Evolutionary conservation across 768 basidiomycete genomes (phyloP).

Genomic region (Naganishia randhawae): DNA sequence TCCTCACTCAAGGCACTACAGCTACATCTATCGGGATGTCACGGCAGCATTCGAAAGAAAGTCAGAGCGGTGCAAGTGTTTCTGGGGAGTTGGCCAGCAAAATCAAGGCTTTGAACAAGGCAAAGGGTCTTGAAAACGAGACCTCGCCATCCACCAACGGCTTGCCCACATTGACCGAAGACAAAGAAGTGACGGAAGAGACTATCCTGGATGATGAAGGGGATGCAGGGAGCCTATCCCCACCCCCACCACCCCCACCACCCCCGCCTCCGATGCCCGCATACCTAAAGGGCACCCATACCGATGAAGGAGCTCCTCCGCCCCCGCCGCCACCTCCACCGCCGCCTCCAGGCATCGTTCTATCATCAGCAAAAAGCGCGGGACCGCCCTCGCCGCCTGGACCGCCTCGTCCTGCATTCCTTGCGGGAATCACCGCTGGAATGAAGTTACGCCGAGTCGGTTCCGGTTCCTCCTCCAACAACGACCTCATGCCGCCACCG

Average conservation of each 20-base stretch:
- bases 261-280: conserved; percentile 42
- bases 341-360: conserved; percentile 22
- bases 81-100: conserved; percentile 65
- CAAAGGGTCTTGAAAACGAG: background rate
- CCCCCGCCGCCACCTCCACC: conserved; percentile 37
- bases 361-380: conserved; percentile 13
- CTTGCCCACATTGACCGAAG: conserved; percentile 52
- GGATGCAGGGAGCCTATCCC: background rate
- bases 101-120: conserved; percentile 53
- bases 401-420: conserved; percentile 34
- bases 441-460: conserved; percentile 36
- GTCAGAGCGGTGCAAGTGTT: conserved; percentile 56
- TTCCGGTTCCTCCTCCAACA: conserved; percentile 7
- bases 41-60: conserved; percentile 32
- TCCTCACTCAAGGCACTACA: conserved; percentile 58
- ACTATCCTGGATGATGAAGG: conserved; percentile 11
- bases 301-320: conserved; percentile 35
- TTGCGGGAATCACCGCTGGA: conserved; percentile 45
- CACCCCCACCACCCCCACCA: conserved; percentile 41
- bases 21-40: conserved; percentile 54
- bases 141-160: conserved; percentile 42
- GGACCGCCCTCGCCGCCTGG: conserved; percentile 25
- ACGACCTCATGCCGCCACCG: conserved; percentile 6
- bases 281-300: background rate
- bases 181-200: conserved; percentile 10